Percentiles rank a stretch among this genome's conserved stretches.
phyloP scores from a whole-genome alignment of 306 rosid species.

The Citrullus colocynthis region DNA sequence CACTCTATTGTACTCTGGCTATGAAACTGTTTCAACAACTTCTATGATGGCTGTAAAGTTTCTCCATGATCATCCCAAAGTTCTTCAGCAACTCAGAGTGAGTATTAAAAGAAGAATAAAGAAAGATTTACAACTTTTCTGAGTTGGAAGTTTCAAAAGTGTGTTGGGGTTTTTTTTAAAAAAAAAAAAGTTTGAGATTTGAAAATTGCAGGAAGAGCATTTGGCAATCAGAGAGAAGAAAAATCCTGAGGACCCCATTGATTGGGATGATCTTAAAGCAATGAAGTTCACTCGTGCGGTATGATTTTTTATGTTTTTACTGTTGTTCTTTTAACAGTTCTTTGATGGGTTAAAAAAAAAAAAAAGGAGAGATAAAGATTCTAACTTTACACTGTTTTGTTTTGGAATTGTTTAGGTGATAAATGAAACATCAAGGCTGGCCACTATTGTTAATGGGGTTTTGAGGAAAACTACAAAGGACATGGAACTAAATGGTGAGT shows the following conservation, averaged over 20 bases:
- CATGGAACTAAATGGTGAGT: conserved; percentile 85
- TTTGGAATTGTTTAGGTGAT: conserved; percentile 48
- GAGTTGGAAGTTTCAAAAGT: background rate
- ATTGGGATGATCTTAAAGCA: conserved; percentile 57
- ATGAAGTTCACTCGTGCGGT: conserved; percentile 96
- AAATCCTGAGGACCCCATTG: conserved; percentile 53
- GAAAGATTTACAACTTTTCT: background rate
- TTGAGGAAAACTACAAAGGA: conserved; percentile 83
- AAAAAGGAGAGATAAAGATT: background rate
- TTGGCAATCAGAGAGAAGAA: conserved; percentile 65
- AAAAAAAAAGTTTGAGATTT: background rate
- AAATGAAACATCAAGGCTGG: conserved; percentile 95
- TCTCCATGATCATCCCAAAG: conserved; percentile 84
- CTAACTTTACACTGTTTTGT: background rate
- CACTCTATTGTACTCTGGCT: conserved; percentile 79
- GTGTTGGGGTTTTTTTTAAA: background rate
- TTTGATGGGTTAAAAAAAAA: background rate
- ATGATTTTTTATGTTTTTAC: conserved; percentile 11
- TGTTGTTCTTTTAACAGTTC: background rate
- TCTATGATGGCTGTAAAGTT: conserved; percentile 98
- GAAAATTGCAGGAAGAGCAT: conserved; percentile 56
- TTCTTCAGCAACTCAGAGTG: conserved; percentile 80
- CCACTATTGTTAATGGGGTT: conserved; percentile 93
- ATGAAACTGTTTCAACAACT: conserved; percentile 94
- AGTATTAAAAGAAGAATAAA: conserved; percentile 9